Evolutionary conservation across 768 basidiomycete genomes (phyloP).

Genomic region (Lactarius tabidus): DNA sequence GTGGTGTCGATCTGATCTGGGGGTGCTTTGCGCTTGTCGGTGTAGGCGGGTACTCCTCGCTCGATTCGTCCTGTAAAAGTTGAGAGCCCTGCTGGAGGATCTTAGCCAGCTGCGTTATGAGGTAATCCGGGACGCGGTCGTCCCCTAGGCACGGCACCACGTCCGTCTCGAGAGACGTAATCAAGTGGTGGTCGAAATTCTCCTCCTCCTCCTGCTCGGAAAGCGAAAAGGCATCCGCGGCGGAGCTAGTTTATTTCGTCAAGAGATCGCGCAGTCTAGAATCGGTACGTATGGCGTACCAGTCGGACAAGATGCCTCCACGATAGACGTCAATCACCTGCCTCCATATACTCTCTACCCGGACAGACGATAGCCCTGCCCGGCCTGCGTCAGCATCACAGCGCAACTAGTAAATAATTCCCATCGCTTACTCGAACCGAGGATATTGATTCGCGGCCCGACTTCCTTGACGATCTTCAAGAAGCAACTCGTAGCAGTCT

Average conservation of each 20-base stretch:
- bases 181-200: conserved; percentile 78
- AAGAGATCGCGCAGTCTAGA: not conserved
- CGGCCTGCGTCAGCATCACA: not conserved
- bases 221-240: conserved; percentile 51
- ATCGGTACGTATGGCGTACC: conserved; percentile 40
- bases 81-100: conserved; percentile 70
- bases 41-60: conserved; percentile 13
- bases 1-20: conserved; percentile 3
- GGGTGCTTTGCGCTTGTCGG: conserved; percentile 25
- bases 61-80: conserved; percentile 33
- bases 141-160: conserved; percentile 75
- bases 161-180: conserved; percentile 74
- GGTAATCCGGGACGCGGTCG: conserved; percentile 60
- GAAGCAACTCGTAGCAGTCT: conserved; percentile 84
- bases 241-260: conserved; percentile 42
- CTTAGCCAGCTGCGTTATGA: conserved; percentile 64
- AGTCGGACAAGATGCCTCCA: conserved; percentile 81
- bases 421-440: conserved; percentile 47
- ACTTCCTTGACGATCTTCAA: conserved; percentile 70
- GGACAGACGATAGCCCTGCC: conserved; percentile 54
- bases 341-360: conserved; percentile 80
- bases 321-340: conserved; percentile 77
- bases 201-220: conserved; percentile 74
- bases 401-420: not conserved
- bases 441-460: conserved; percentile 44